Evolutionary conservation across 768 basidiomycete genomes (phyloP), one percentile per base, ranked within the genome.

Genomic region (Phylloporus rhodoxanthus): DNA sequence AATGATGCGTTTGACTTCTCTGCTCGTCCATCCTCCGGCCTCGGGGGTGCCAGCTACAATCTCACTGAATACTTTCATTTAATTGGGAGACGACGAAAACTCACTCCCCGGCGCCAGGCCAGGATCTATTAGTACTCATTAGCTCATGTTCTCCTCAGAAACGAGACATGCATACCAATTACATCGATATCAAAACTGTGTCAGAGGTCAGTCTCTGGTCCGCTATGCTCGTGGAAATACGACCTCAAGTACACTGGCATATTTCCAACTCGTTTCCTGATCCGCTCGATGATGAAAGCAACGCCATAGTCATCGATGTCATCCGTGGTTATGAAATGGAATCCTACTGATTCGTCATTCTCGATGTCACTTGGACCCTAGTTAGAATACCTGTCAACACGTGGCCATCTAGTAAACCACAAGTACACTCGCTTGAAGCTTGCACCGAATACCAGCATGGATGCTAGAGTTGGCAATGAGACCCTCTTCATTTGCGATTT

Each of bases 301-400:
- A 88, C 72, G 3, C 91, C 91, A 33, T 84, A 7, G 55, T 91
- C 87, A 53, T 93, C 91, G 44, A 93, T 83, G 53, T 92, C 91
- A 54, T 89, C 87, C 10, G 83, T 81, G 6, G 83, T 78, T 48
- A 94, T 25, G 25, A 25, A 25, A 1, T 25, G 25, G 25, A 25
- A 25, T 25, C 25, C 91, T 45, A 85, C 82, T 1, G 74, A 69
- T 50, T 72, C 70, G 64, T 94, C 91, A 59, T 86, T 77, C 46
- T 77, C 75, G 9, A 91, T 67, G 15, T 67, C 66, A 23, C 20
- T 28, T 1, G 58, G 41, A 9, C 57, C 57, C 67, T 67, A 33
- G 6, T 15, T 9, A 14, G 19, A 33, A 7, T 7, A 25, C 14
- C 4, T 4, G 10, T 59, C 28, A 23, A 21, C 1, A 25, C 25